Base-by-base conservation (phyloP, 2,329 filamentous ascomycete genomes). In the Alternaria triticimaculans region DNA sequence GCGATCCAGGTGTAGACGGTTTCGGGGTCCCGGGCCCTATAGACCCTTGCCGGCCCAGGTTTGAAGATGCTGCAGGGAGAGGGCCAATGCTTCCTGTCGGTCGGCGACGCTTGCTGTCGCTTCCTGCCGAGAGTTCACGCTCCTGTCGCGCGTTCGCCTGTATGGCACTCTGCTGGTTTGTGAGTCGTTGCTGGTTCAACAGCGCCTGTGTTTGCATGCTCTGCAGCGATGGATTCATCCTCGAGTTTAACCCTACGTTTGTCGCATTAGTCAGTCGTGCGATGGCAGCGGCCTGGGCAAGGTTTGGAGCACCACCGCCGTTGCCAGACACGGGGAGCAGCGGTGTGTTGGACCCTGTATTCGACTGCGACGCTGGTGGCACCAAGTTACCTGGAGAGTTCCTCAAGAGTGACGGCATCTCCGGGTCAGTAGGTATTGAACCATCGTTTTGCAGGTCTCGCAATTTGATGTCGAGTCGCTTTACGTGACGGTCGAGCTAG, bases 11-110 rank as follows among this genome's bases (percentile, higher is more conserved):
- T 0, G 88, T 89, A 6, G 77, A 73, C 8, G 85, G 82, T 72
- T 89, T 89, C 5, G 88, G 88, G 1, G 88, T 90, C n/a, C 87
- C 87, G 18, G 87, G 88, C 0, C 88, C 88, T 12, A 88, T 80
- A 0, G 88, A 90, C 0, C 86, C 86, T 74, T 90, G 88, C 7
- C 88, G 85, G 4, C 70, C 76, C 8, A 90, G 82, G 18, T 86
- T 88, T 9, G 87, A 89, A 3, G 85, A 82, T 12, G 83, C 78
- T 3, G 87, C 60, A 37, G 79, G 88, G 0, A 89, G 81, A 20
- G 82, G 84, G 6, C 85, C 83, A 26, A 89, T 78, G 23, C 82
- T 84, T 3, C 81, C 75, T 63, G 87, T 87, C 6, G 87, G 80
- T 20, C 87, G 86, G 26, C 88, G 86, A 6, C 88, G 86, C 77